phyloP scores from a whole-genome alignment of 2,329 filamentous ascomycete species.

The Lasiodiplodia citricola region DNA sequence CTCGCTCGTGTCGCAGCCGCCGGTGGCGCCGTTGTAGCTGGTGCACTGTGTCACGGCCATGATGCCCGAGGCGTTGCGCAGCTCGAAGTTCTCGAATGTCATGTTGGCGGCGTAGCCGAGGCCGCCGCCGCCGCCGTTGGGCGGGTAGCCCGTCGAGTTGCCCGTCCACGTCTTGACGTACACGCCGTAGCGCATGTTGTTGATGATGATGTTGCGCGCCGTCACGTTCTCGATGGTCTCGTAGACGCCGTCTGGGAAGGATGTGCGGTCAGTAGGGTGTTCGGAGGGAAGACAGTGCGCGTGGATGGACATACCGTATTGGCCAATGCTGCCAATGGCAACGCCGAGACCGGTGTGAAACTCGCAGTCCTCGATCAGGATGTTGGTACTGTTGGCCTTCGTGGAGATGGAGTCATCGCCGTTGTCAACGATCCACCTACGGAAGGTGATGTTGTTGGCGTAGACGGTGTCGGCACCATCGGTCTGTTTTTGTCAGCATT shows the following conservation, averaged over 20 bases:
- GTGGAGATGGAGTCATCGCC: conserved; percentile 70
- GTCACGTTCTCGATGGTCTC: conserved; percentile 44
- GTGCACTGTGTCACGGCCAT: conserved; percentile 50
- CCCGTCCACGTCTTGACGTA: conserved; percentile 67
- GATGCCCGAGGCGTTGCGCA: conserved; percentile 37
- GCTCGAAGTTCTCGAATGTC: conserved; percentile 42
- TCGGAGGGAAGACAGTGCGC: not conserved
- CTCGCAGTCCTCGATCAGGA: conserved; percentile 60
- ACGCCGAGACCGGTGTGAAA: conserved; percentile 60
- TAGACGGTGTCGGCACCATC: conserved; percentile 65
- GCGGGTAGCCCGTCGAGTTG: conserved; percentile 56
- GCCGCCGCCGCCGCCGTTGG: conserved; percentile 65
- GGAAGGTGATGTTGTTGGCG: conserved; percentile 71
- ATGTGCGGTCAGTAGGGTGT: not conserved
- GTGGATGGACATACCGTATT: conserved; percentile 45
- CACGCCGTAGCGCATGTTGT: conserved; percentile 55
- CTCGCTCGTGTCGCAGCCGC: conserved; percentile 47
- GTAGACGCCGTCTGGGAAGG: not conserved
- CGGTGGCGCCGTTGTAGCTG: conserved; percentile 40
- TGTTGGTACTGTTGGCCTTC: conserved; percentile 64
- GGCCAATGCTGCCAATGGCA: conserved; percentile 63
- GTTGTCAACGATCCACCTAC: conserved; percentile 63
- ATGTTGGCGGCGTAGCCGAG: conserved; percentile 51
- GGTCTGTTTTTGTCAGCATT: conserved; percentile 60
- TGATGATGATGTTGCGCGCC: conserved; percentile 54